Conservation (phyloP, 495 filamentous ascomycete genomes). For the Tuber borchii region DNA sequence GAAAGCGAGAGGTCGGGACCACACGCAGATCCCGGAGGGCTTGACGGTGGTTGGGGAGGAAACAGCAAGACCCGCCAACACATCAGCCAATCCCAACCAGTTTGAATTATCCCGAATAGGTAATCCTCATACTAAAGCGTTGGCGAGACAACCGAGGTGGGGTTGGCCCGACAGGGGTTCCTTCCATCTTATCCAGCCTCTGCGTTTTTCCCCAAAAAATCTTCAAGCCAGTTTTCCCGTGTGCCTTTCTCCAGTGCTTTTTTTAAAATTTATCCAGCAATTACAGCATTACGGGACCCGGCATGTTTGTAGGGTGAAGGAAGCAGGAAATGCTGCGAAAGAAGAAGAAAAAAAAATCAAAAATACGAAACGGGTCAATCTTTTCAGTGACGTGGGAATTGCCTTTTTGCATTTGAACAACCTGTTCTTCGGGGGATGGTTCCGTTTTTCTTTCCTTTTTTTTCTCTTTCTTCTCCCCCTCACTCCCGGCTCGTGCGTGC, state of each 20-base stretch:
- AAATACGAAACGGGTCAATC: slow-evolving; percentile 10
- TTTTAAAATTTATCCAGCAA: slow-evolving; percentile 6
- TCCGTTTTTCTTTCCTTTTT: background rate
- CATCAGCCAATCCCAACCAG: slow-evolving; percentile 26
- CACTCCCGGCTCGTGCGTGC: background rate
- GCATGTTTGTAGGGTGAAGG: slow-evolving; percentile 6
- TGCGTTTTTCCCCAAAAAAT: slow-evolving; percentile 26
- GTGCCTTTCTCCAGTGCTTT: background rate
- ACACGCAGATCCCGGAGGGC: background rate
- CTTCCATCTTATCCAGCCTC: slow-evolving; percentile 25
- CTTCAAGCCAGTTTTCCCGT: slow-evolving; percentile 9
- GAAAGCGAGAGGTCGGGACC: slow-evolving; percentile 27
- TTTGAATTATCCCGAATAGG: slow-evolving; percentile 14
- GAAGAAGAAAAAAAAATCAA: slow-evolving; percentile 17
- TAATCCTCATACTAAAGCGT: slow-evolving; percentile 27
- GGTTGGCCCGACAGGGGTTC: slow-evolving; percentile 24
- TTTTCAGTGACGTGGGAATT: slow-evolving; percentile 35
- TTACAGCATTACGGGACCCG: slow-evolving; percentile 6
- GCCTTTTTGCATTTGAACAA: slow-evolving; percentile 15
- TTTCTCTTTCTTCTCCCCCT: background rate
- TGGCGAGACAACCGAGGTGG: slow-evolving; percentile 35
- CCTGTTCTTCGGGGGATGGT: background rate
- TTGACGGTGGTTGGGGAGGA: slow-evolving; percentile 24
- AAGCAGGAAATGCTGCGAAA: slow-evolving; percentile 17
- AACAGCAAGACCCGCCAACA: slow-evolving; percentile 16